Evolutionary conservation across 208 protist species (phyloP).

Genomic region (Leishmania lainsoni): DNA sequence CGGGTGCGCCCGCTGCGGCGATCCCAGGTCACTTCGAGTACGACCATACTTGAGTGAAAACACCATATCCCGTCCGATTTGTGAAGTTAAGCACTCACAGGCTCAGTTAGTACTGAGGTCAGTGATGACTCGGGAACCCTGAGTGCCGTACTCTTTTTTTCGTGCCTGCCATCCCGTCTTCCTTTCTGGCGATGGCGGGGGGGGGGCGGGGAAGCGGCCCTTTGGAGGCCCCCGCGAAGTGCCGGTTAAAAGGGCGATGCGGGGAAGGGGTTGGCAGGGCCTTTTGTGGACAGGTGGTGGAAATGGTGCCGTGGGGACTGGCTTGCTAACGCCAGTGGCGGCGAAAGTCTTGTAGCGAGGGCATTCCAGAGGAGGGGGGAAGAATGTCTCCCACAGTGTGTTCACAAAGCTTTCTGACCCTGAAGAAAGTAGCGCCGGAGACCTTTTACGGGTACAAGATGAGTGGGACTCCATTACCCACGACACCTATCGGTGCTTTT

Average conservation of each 20-base stretch:
- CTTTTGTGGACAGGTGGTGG: neutral
- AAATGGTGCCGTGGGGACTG: neutral
- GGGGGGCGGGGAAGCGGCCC: neutral
- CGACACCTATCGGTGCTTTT: too few species aligned
- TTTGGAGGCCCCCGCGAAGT: neutral
- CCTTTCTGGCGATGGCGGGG: too few species aligned
- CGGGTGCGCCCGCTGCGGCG: neutral
- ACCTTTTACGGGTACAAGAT: too few species aligned
- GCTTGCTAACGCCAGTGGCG: neutral
- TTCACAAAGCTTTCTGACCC: too few species aligned
- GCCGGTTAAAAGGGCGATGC: too few species aligned
- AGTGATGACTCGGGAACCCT: slow-evolving; percentile 10
- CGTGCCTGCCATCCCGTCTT: neutral
- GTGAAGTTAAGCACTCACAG: slow-evolving; percentile 6
- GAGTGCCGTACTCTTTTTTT: neutral
- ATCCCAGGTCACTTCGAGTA: slow-evolving; percentile 17
- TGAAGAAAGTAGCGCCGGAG: too few species aligned
- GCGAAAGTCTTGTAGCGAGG: neutral
- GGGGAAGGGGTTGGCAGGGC: neutral
- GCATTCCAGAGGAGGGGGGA: too few species aligned
- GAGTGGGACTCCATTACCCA: too few species aligned
- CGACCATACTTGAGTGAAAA: slow-evolving; percentile 10
- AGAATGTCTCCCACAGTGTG: too few species aligned
- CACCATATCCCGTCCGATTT: slow-evolving; percentile 11
- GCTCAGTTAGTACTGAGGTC: slow-evolving; percentile 3